Base-by-base conservation (phyloP, 768 basidiomycete genomes). In the Suillus brevipes region DNA sequence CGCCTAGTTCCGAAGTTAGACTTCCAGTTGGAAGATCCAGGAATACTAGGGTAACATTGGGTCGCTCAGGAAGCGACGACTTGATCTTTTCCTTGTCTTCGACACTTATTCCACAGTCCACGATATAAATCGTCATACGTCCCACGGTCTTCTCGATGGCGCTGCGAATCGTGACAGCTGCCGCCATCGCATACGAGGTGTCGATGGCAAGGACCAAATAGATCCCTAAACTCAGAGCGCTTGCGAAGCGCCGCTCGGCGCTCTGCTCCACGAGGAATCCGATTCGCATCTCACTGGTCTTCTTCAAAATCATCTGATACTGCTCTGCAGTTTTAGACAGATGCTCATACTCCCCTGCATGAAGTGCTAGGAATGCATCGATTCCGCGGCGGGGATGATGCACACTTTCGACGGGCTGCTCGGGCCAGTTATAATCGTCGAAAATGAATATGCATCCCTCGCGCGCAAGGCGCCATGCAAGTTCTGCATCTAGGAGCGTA, bases 401-500 rank as follows among this genome's bases (percentile, higher is more conserved):
- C 6, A 77, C 73, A 63, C 84, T 84, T 12, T 81, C 79, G 37
- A 78, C 69, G 0, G 82, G 82, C 65, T 86, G 80, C 49, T 74
- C 77, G 36, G 80, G 70, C 87, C 86, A 87, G 43, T 78, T 76
- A 67, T 87, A 87, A 70, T 87, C 85, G 66, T 87, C 86, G 67
- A 87, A 85, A 55, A 87, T 81, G 70, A 87, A 67, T 60, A 86
- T 74, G 6, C 84, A 83, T 8, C 80, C 83, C 38, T 81, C 78
- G 61, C 78, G 76, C 3, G 85, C 83, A 20, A 88, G 73, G 6
- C 87, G 77, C 86, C 86, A 87, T 2, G 79, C 81, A 38, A 87
- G 73, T 71, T 87, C 87, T 9, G 81, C 86, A 68, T 88, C 87
- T n/a, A 87, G 78, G 57, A 87, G 74, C 0, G 85, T 87, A 67